These are phyloP conservation scores for Juncus effusus DNA, from an alignment of 176 grass and related monocot species.

Conservation along the genomic window DNA sequence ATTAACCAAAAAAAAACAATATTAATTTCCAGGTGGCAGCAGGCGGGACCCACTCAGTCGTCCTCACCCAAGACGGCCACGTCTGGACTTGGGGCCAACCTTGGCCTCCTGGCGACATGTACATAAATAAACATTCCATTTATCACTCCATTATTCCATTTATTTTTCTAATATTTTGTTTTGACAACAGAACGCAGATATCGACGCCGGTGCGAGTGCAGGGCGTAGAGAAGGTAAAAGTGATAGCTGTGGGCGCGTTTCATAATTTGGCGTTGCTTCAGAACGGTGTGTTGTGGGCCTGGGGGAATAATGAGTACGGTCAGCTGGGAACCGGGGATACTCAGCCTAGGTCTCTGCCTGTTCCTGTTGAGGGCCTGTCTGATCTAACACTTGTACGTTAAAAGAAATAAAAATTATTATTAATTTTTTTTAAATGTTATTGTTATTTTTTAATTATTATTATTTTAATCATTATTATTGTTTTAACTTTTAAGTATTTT, in stretches of 20 bases:
- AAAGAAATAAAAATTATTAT: not conserved
- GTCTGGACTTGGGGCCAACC: conserved; percentile 99
- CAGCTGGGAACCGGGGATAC: conserved; percentile 92
- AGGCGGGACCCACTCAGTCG: conserved; percentile 93
- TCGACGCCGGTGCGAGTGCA: conserved; percentile 86
- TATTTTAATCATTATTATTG: too few relatives aligned
- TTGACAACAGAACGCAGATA: conserved; percentile 67
- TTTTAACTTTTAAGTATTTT: not conserved
- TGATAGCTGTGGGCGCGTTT: conserved; percentile 98
- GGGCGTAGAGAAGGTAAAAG: conserved; percentile 65
- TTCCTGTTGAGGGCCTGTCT: conserved; percentile 67
- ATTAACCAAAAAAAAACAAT: too few relatives aligned
- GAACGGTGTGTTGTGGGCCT: conserved; percentile 85
- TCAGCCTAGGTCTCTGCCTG: conserved; percentile 82
- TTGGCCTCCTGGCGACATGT: conserved; percentile 98
- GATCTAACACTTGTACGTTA: conserved; percentile 58
- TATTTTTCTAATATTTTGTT: not conserved
- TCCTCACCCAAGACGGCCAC: conserved; percentile 84
- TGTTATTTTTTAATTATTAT: conserved; percentile 8
- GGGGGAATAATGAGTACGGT: conserved; percentile 97
- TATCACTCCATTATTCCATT: not conserved
- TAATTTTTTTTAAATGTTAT: conserved; percentile 15
- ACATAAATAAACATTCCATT: not conserved
- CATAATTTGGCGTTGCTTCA: conserved; percentile 88
- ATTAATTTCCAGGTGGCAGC: conserved; percentile 67